Evolutionary conservation across 768 basidiomycete species (phyloP).

Genomic region (Trametes meyenii): DNA sequence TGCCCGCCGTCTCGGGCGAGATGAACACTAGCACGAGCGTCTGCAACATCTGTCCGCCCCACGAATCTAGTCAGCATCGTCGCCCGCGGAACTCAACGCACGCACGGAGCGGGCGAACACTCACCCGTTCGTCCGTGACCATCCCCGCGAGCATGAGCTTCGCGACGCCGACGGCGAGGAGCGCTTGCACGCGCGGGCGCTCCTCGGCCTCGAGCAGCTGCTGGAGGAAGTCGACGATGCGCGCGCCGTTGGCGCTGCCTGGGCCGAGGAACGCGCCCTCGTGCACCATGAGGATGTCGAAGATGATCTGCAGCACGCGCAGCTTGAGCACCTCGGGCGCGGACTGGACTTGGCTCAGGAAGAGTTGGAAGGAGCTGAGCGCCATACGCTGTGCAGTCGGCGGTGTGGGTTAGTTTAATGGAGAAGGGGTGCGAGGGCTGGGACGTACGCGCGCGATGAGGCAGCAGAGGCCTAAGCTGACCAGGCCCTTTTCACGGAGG

Average conservation of each 20-base stretch:
- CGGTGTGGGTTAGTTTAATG: background rate
- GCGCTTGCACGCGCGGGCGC: slow-evolving; percentile 66
- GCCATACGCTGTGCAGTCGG: slow-evolving; percentile 56
- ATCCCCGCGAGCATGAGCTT: slow-evolving; percentile 83
- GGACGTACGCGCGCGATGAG: slow-evolving; percentile 71
- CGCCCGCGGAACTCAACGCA: background rate
- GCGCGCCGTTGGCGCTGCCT: slow-evolving; percentile 43
- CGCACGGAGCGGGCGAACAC: too few relatives aligned
- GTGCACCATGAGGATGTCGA: slow-evolving; percentile 88
- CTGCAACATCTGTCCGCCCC: slow-evolving; percentile 44
- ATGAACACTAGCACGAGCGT: slow-evolving; percentile 65
- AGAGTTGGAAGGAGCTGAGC: slow-evolving; percentile 71
- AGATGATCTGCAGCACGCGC: slow-evolving; percentile 75
- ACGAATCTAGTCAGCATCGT: background rate
- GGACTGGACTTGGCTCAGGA: slow-evolving; percentile 71
- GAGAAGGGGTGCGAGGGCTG: background rate
- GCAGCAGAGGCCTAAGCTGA: slow-evolving; percentile 82
- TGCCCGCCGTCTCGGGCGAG: slow-evolving; percentile 77
- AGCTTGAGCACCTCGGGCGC: slow-evolving; percentile 68
- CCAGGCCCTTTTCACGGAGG: slow-evolving; percentile 78
- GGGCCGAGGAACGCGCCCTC: slow-evolving; percentile 63
- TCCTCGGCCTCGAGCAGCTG: slow-evolving; percentile 55
- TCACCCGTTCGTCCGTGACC: slow-evolving; percentile 70
- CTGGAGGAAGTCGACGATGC: slow-evolving; percentile 70
- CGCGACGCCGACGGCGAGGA: slow-evolving; percentile 78